A percentile compares a stretch with the other conserved stretches of the same genome.
phyloP scores from a whole-genome alignment of 495 filamentous ascomycete genomes.

The Patellaria atrata region DNA sequence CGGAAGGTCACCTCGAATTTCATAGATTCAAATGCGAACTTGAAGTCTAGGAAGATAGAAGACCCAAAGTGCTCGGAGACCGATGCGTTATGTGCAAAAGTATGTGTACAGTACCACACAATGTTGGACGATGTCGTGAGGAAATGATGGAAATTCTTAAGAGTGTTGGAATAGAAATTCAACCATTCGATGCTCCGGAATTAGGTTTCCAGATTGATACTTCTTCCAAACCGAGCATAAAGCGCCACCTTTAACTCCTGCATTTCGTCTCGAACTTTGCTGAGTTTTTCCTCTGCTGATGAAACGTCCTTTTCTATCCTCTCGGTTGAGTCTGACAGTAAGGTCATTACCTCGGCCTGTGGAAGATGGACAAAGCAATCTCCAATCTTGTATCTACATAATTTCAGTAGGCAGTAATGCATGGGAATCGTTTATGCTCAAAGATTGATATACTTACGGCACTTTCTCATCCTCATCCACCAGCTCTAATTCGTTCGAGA shows the following conservation, averaged over 20 bases:
- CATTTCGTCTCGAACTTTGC: constrained; percentile 69
- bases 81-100: no score
- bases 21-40: no score
- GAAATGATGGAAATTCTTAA: no score
- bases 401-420: constrained; percentile 7
- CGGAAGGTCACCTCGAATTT: no score
- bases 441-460: constrained; percentile 42
- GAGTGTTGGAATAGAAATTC: no score
- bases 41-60: no score
- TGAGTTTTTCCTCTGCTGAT: constrained; percentile 60
- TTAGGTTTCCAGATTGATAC: constrained; percentile 90
- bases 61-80: no score
- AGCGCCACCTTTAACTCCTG: constrained; percentile 71
- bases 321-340: constrained; percentile 57
- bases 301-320: constrained; percentile 61
- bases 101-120: no score
- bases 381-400: constrained; percentile 78
- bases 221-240: constrained; percentile 86
- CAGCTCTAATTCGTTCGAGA: constrained; percentile 80
- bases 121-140: no score
- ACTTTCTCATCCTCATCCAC: constrained; percentile 90
- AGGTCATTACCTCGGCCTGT: constrained; percentile 65
- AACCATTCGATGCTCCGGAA: no score
- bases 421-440: background rate
- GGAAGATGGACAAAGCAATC: constrained; percentile 86